Base-by-base conservation (phyloP, 805 yeast genomes). In the Wickerhamiella slavikovae region DNA sequence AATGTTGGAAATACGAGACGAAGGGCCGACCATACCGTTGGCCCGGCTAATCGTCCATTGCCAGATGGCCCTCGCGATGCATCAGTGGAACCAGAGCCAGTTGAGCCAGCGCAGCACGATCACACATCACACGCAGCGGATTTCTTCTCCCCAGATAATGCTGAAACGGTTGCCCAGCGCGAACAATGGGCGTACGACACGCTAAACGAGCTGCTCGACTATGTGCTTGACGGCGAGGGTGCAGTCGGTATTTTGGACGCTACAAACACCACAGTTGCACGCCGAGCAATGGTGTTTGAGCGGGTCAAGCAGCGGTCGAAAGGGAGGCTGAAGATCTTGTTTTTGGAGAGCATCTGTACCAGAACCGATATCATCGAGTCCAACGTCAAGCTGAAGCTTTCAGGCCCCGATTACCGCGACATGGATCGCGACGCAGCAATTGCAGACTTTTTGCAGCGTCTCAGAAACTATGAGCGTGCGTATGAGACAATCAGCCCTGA, bases 161-260 rank as follows among this genome's bases (percentile, higher is more conserved):
- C 58, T 24, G 56, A 65, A 10, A 68, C 74, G 12, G 67, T 67
- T 3, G 57, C 61, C 19, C 55, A 80, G 26, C 65, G 96, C 36
- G 95, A 85, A 44, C 66, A 75, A 49, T 89, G 96, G 96, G 98
- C 98, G 0, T 71, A 75, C 69, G 93, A 85, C 38, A 85, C 98
- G 0, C 55, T 85, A 33, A 85, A 80, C 35, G 76, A 74, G 43
- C 53, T 85, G 32, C 56, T 85, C 21, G 85, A 83, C 40, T 83
- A 78, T 51, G 64, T 89, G 4, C 48, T 82, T 28, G 62, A 67
- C 10, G 91, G 80, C 0, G 68, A 71, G 19, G 96, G 96, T 2
- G 71, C 83, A 4, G 94, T 85, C 6, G 98, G 95, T 2, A 79
- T 85, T 7, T 59, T 85, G 34, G 98, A 89, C 52, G 95, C 94